Conservation (phyloP, 2,329 filamentous ascomycete species). For the Talaromyces islandicus region DNA sequence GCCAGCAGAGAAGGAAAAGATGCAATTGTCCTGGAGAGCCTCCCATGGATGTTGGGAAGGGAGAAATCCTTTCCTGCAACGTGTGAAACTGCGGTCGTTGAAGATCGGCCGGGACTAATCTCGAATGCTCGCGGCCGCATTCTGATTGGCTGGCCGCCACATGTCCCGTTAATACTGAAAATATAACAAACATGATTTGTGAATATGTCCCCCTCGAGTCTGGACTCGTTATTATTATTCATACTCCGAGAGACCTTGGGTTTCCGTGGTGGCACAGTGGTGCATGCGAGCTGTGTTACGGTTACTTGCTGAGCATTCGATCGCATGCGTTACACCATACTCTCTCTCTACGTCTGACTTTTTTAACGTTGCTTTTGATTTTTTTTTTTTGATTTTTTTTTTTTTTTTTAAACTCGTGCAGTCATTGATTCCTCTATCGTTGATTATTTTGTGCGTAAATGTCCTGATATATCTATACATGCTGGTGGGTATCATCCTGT, state of each 20-base stretch:
- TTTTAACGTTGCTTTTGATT: too few relatives aligned
- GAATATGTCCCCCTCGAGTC: not conserved
- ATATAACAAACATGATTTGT: too few relatives aligned
- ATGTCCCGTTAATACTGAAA: not conserved
- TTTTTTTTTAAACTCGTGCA: not conserved
- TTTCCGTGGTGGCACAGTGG: not conserved
- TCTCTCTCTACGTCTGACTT: too few relatives aligned
- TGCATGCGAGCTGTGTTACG: not conserved
- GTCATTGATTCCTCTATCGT: not conserved
- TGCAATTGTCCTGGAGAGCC: not conserved
- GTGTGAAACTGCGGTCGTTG: not conserved
- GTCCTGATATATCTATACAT: not conserved
- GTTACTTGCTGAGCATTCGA: not conserved
- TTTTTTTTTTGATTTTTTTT: too few relatives aligned
- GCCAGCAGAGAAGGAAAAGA: not conserved
- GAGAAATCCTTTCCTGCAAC: not conserved
- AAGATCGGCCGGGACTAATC: not conserved
- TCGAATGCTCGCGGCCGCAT: not conserved
- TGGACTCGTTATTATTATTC: not conserved
- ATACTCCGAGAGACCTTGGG: not conserved
- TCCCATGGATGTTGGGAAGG: not conserved
- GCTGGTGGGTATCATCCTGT: slow-evolving; percentile 2
- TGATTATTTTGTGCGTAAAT: not conserved
- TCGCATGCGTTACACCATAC: too few relatives aligned
- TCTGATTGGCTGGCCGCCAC: not conserved